Percentiles rank a stretch among this genome's conserved stretches.
Evolutionary conservation across 1,139 yeast genomes (phyloP).

Genomic region (Saccharomyces hybrid): DNA sequence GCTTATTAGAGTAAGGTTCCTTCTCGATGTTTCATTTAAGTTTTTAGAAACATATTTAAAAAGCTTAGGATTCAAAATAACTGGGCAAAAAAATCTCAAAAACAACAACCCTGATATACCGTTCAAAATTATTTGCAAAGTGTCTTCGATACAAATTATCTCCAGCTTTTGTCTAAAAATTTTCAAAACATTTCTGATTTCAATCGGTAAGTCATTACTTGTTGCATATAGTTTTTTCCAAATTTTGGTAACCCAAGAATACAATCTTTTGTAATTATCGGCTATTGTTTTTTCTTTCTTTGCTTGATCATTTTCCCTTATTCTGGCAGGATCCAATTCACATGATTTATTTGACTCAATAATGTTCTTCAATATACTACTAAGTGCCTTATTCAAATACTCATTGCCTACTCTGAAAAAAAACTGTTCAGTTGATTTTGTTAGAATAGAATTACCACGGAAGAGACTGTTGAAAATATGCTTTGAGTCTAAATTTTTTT

Average conservation of each 20-base stretch:
- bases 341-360: constrained; percentile 46
- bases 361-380: constrained; percentile 54
- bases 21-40: constrained; percentile 61
- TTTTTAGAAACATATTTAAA: constrained; percentile 66
- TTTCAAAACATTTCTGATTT: constrained; percentile 54
- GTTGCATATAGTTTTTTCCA: constrained; percentile 70
- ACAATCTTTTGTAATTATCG: constrained; percentile 47
- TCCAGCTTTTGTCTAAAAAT: constrained; percentile 56
- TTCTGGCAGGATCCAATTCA: constrained; percentile 66
- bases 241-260: constrained; percentile 49
- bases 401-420: constrained; percentile 73
- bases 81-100: constrained; percentile 84
- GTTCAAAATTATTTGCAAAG: constrained; percentile 45
- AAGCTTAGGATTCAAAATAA: constrained; percentile 78
- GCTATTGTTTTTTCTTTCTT: constrained; percentile 37
- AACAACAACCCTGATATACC: constrained; percentile 80
- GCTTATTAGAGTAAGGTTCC: constrained; percentile 77
- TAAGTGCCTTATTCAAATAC: constrained; percentile 66
- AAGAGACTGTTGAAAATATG: constrained; percentile 62
- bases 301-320: constrained; percentile 38
- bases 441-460: constrained; percentile 75
- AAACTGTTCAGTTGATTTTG: constrained; percentile 73
- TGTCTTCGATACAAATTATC: constrained; percentile 50
- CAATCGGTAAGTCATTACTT: constrained; percentile 68
- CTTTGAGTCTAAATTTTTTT: constrained; percentile 15